A percentile compares a stretch with the other conserved stretches of the same genome.
These are phyloP conservation scores for Tetrapisispora iriomotensis DNA, from an alignment of 805 yeast genomes.

Conservation along the genomic window DNA sequence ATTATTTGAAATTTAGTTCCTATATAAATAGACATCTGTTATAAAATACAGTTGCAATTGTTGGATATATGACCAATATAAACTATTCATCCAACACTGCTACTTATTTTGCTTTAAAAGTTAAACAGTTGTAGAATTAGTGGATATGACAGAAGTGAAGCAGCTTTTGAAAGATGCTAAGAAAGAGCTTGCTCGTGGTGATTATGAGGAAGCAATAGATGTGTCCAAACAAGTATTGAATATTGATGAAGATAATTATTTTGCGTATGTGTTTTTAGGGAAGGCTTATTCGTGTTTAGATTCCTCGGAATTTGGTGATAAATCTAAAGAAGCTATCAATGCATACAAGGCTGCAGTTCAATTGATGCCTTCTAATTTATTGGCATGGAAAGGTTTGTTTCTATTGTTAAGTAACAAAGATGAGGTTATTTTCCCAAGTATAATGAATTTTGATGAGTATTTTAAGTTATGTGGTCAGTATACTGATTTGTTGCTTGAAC, in stretches of 20 bases:
- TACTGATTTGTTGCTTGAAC: slow-evolving; percentile 33
- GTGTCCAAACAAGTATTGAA: slow-evolving; percentile 46
- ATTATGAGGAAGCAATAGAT: slow-evolving; percentile 54
- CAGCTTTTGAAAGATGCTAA: slow-evolving; percentile 40
- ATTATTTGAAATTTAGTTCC: no score
- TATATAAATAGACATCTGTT: no score
- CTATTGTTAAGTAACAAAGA: slow-evolving; percentile 27
- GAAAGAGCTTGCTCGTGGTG: slow-evolving; percentile 41
- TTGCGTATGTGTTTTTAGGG: slow-evolving; percentile 63
- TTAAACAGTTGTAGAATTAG: no score
- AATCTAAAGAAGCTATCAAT: slow-evolving; percentile 10
- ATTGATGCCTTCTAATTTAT: slow-evolving; percentile 40
- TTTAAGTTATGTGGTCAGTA: slow-evolving; percentile 40
- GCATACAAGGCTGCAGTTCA: slow-evolving; percentile 42
- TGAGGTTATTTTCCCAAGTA: slow-evolving; percentile 28
- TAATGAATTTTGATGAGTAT: slow-evolving; percentile 29
- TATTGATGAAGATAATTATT: slow-evolving; percentile 47
- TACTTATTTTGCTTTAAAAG: no score
- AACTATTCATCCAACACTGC: no score
- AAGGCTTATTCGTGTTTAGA: slow-evolving; percentile 48
- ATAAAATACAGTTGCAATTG: no score
- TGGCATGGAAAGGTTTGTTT: slow-evolving; percentile 78
- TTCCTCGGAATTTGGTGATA: slow-evolving; percentile 15
- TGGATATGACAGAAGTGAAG: slow-evolving; percentile 28
- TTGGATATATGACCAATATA: no score